Evolutionary conservation across 768 basidiomycete genomes (phyloP), one percentile per base, ranked within the genome.

Genomic region (Cystofilobasidium ferigula): DNA sequence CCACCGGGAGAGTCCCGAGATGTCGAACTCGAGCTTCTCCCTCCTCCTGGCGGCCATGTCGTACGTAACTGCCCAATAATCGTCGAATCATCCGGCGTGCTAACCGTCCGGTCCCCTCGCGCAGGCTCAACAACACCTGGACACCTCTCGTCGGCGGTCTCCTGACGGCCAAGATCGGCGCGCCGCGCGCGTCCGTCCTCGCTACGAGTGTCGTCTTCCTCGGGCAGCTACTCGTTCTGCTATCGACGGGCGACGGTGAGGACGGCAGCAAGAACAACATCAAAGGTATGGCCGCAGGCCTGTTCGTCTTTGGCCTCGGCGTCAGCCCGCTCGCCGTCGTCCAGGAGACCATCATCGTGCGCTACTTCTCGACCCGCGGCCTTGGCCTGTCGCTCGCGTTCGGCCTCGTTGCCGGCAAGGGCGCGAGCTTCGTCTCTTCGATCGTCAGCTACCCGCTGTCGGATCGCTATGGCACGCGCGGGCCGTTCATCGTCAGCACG

Each of bases 391-490:
- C 86, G 1, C 82, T 91, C 77, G 87, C 87, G 0, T 79, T 89
- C n/a, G 89, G 88, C 26, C 84, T 91, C 20, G 81, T 91, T 28
- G 85, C 83, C 4, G 89, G 89, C 40, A 91, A 89, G 74, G 83
- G 81, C 13, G 82, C 86, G 0, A 86, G 86, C 7, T 91, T 89
- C 73, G 68, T 88, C 38, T 82, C 87, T 28, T 86, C 87, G 4
- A 80, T 85, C 43, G 84, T 86, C 7, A 84, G 85, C 4, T 86
- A 88, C 72, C 86, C 87, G 0, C 81, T 90, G n/a, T 82, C 85
- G 0, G 81, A 85, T 69, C 72, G 74, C 8, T 86, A 82, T 69
- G 86, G 86, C 0, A 79, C 83, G 0, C 82, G 83, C 56, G 86
- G 86, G 0, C 88, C 88, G 0, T 89, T 89, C 75, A 83, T 85